Percentiles rank a stretch among this genome's conserved stretches.
These are phyloP conservation scores for Xanthoconium purpureum DNA, from an alignment of 768 basidiomycete species.

Conservation along the genomic window DNA sequence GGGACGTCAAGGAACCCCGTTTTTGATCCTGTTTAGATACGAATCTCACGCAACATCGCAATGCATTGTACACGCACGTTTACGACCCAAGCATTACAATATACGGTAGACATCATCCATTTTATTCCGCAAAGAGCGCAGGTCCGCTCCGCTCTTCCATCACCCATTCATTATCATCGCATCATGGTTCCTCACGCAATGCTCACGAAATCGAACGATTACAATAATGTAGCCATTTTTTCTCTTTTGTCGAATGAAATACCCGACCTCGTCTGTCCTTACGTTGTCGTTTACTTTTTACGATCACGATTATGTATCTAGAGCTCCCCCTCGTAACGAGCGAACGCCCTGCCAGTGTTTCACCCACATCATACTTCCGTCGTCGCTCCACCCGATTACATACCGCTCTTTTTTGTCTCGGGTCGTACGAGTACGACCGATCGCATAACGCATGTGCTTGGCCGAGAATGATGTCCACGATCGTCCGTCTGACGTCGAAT, in stretches of 20 bases:
- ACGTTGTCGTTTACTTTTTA: conserved; percentile 8
- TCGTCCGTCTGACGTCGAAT: background rate
- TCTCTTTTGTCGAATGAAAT: conserved; percentile 6
- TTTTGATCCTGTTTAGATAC: conserved; percentile 17
- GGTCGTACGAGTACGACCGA: background rate
- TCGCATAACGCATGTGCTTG: background rate
- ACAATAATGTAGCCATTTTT: conserved; percentile 11
- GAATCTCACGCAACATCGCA: conserved; percentile 24
- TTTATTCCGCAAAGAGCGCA: conserved; percentile 7
- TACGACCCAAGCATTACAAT: conserved; percentile 18
- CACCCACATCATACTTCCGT: background rate
- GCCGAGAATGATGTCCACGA: conserved; percentile 1
- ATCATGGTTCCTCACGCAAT: conserved; percentile 14
- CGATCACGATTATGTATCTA: conserved; percentile 4
- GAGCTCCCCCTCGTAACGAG: too few relatives aligned
- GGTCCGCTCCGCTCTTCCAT: conserved; percentile 3
- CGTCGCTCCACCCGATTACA: background rate
- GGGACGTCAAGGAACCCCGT: background rate
- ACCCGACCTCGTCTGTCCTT: conserved; percentile 19
- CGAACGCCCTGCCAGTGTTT: background rate
- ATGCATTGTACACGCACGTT: conserved; percentile 28
- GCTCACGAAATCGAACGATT: conserved; percentile 14
- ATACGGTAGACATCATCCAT: conserved; percentile 24
- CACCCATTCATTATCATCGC: background rate
- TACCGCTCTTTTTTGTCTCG: background rate